Evolutionary conservation across 805 yeast species (phyloP), one percentile per base, ranked within the genome.

Genomic region (Pichia rugopelliculosa): DNA sequence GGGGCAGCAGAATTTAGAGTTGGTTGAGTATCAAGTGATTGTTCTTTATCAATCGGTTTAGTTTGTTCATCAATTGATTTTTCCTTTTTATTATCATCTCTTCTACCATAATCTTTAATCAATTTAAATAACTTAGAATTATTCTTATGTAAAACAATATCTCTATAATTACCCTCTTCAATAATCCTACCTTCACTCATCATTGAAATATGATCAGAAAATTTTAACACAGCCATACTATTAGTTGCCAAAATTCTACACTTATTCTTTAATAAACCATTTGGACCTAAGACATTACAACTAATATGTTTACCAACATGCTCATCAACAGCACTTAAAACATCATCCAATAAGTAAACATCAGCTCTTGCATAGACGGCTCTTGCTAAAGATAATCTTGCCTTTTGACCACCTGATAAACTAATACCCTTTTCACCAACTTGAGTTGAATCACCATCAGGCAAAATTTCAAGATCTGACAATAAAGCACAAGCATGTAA

Each of bases 371-470:
- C 78, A 62, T 93, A 93, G 10, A 93, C 96, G 12, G 99, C 97
- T 62, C 99, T 79, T 0, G 99, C 99, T 45, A 93, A 75, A 1
- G 96, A 82, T 34, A 93, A 74, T 64, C 99, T 81, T 0, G 99
- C 98, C 73, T 93, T 93, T 66, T 93, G 99, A 40, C 99, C 99
- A 44, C 99, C 99, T 38, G 96, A 87, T 43, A 93, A 73, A 13
- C 97, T 87, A 44, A 93, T 90, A 54, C 99, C 99, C 64, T 91
- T 88, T 69, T 93, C 99, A 53, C 99, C 99, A 49, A 93, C 98
- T 57, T 86, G 79, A 6, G 99, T 93, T 44, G 73, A 74, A 63
- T 93, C 98, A 46, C 96, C 96, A 59, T 87, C 86, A 1, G 96
- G 88, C 50, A 93, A 74, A 26, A 82, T 79, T 26, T 76, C 78